Conservation (phyloP, 2,329 filamentous ascomycete species). For the Coleophoma crateriformis region DNA sequence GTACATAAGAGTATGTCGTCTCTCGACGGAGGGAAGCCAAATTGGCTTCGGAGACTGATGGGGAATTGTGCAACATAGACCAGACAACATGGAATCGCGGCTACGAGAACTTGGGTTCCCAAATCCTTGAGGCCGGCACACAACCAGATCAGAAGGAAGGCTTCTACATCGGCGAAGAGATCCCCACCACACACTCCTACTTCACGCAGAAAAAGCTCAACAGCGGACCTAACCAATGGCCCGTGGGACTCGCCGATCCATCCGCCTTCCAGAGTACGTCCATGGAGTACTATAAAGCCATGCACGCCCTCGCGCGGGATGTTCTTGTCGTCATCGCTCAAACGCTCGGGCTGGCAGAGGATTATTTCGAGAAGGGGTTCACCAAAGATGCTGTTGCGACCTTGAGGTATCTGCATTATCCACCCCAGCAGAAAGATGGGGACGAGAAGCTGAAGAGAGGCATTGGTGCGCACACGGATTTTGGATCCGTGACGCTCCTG, state of each 20-base stretch:
- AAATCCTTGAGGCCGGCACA: slow-evolving; percentile 36
- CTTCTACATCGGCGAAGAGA: slow-evolving; percentile 32
- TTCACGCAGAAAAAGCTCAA: slow-evolving; percentile 25
- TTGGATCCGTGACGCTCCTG: slow-evolving; percentile 45
- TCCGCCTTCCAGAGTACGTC: slow-evolving; percentile 29
- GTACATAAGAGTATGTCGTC: slow-evolving; percentile 26
- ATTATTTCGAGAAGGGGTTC: slow-evolving; percentile 33
- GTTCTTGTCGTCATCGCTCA: slow-evolving; percentile 34
- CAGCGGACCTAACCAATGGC: slow-evolving; percentile 37
- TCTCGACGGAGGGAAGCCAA: not conserved
- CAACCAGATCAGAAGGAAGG: slow-evolving; percentile 39
- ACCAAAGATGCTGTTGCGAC: slow-evolving; percentile 32
- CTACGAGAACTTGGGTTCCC: slow-evolving; percentile 39
- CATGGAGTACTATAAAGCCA: slow-evolving; percentile 33
- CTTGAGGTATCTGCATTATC: slow-evolving; percentile 41
- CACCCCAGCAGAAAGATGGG: slow-evolving; percentile 28
- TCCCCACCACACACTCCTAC: slow-evolving; percentile 31
- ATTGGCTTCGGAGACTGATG: slow-evolving; percentile 3
- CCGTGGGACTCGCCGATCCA: slow-evolving; percentile 14
- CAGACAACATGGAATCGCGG: slow-evolving; percentile 35
- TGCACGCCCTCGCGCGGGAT: slow-evolving; percentile 32
- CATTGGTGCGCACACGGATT: slow-evolving; percentile 44
- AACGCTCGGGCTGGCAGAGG: slow-evolving; percentile 30
- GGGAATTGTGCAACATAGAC: slow-evolving; percentile 18
- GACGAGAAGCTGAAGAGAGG: slow-evolving; percentile 23